Evolutionary conservation across 2,329 filamentous ascomycete species (phyloP), one percentile per base, ranked within the genome.

Genomic region (Chrysosphaeria jannelii): DNA sequence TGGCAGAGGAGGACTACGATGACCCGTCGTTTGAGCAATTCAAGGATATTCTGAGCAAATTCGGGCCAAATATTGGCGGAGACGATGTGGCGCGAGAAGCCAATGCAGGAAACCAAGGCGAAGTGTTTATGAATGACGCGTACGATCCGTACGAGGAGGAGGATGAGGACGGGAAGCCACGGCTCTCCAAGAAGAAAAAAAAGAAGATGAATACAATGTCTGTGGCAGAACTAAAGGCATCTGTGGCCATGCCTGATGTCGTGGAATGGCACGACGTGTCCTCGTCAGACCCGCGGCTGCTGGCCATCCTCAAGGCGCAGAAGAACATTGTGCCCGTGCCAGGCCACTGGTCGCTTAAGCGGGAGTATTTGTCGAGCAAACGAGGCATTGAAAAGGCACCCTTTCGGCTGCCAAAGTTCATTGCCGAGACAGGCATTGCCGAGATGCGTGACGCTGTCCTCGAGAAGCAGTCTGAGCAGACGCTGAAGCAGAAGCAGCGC

Each of bases 181-280:
- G 72, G 35, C 43, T 93, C 13, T 91, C 79, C 14, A 93, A 91
- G 47, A 91, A 90, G 53, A 81, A 88, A 46, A 61, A 71, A 34
- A 97, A 93, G 49, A 64, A 71, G 46, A 55, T 78, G 39, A 88
- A 71, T 47, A 90, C 88, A 44, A 53, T 93, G 15, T 89, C 81
- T 5, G 41, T 97, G 28, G 85, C 85, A 23, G 78, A 93, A 45
- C 58, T 97, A 31, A 97, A 97, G 47, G 75, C 81, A 5, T 49
- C 90, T 26, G 85, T 91, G 29, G 60, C 57, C 35, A 81, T 79
- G 34, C 85, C 85, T 3, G 85, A 97, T 43, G 63, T 90, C 7
- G 81, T 97, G 5, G 85, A 97, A 38, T 93, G 85, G 85, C 85
- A 88, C 25, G 85, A 97, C 40, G 74, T 75, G 8, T 88, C 76